phyloP scores from a whole-genome alignment of 371 early-diverging fungal species.

The Blakeslea trispora region DNA sequence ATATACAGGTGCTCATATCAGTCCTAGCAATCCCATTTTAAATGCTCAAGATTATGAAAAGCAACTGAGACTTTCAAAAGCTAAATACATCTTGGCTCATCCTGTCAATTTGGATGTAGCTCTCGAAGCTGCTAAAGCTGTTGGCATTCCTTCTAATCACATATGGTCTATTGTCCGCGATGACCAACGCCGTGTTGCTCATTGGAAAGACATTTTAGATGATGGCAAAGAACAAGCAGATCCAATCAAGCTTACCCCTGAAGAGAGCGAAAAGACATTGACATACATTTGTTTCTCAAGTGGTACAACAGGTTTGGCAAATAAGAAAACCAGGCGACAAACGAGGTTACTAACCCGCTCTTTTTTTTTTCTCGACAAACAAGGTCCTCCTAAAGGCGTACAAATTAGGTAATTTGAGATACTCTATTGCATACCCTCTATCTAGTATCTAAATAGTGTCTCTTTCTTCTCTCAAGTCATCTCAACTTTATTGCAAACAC shows the following conservation, averaged over 20 bases:
- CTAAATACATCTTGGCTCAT: constrained; percentile 38
- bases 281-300: constrained; percentile 28
- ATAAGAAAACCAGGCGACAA: background rate
- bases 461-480: constrained; percentile 14
- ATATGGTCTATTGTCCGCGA: constrained; percentile 55
- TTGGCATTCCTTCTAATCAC: constrained; percentile 45
- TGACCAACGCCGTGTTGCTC: constrained; percentile 13
- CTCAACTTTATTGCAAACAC: constrained; percentile 26
- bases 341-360: no score
- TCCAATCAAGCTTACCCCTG: constrained; percentile 5
- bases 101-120: constrained; percentile 41
- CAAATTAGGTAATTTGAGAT: constrained; percentile 7
- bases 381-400: constrained; percentile 19
- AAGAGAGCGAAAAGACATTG: constrained; percentile 15
- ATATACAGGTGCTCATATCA: constrained; percentile 56
- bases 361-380: no score
- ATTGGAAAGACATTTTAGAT: constrained; percentile 8
- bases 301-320: constrained; percentile 28
- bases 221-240: background rate
- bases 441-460: no score
- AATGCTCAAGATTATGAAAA: constrained; percentile 60
- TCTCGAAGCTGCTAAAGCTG: constrained; percentile 48
- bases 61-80: constrained; percentile 63
- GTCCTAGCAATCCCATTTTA: constrained; percentile 45
- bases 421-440: no score